phyloP scores from a whole-genome alignment of 345 rosid species.

The Bruguiera gymnorhiza region DNA sequence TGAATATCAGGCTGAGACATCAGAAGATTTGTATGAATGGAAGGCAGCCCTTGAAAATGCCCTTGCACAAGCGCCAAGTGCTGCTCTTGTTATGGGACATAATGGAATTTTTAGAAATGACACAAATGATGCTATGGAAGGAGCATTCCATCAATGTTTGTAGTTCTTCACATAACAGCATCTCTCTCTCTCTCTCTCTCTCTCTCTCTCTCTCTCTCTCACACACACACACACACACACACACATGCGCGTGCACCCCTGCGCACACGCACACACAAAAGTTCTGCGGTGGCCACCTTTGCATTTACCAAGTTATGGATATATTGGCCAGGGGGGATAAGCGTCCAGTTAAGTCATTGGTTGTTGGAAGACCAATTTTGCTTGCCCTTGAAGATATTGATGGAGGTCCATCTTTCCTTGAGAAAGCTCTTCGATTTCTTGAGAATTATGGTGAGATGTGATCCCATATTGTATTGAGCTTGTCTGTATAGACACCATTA shows the following conservation, averaged over 20 bases:
- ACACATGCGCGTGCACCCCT: no score
- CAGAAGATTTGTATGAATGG: slow-evolving; percentile 93
- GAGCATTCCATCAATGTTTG: slow-evolving; percentile 76
- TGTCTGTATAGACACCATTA: slow-evolving; percentile 2
- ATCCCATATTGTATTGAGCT: slow-evolving; percentile 11
- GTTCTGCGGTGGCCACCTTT: no score
- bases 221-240: background rate
- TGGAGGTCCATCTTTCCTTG: slow-evolving; percentile 97
- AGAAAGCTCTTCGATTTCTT: slow-evolving; percentile 94
- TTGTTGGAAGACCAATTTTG: slow-evolving; percentile 97
- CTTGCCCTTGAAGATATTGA: slow-evolving; percentile 99
- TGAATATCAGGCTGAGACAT: slow-evolving; percentile 75
- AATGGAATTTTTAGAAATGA: slow-evolving; percentile 84
- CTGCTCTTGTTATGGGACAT: slow-evolving; percentile 93
- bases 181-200: slow-evolving; percentile 9
- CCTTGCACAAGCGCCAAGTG: slow-evolving; percentile 94
- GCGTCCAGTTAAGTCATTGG: slow-evolving; percentile 85
- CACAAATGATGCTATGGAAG: slow-evolving; percentile 66
- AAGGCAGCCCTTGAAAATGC: slow-evolving; percentile 91
- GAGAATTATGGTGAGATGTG: slow-evolving; percentile 77
- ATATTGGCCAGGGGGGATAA: slow-evolving; percentile 78
- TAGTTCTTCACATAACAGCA: slow-evolving; percentile 22
- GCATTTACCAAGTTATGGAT: slow-evolving; percentile 5
- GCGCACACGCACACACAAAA: no score
- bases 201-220: background rate